These are phyloP conservation scores for Marasmius oreades DNA, from an alignment of 1,284 basidiomycete species.

Conservation along the genomic window DNA sequence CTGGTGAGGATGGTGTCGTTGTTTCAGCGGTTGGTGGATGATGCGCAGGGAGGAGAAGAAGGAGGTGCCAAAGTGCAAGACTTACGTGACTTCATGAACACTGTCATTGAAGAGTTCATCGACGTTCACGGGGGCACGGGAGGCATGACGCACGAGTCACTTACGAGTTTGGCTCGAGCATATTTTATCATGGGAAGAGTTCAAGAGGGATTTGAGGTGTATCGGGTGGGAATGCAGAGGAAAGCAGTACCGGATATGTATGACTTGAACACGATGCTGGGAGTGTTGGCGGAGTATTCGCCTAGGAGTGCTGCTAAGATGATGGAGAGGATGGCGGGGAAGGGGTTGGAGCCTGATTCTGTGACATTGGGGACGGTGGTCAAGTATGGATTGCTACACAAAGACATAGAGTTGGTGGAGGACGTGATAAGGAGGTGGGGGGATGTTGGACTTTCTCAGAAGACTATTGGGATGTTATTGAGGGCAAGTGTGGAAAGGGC, in stretches of 20 bases:
- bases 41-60: conserved; percentile 5
- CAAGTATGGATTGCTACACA: conserved; percentile 46
- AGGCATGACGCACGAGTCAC: conserved; percentile 42
- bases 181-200: conserved; percentile 55
- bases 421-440: conserved; percentile 38
- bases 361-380: conserved; percentile 59
- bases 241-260: conserved; percentile 53
- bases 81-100: conserved; percentile 38
- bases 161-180: conserved; percentile 61
- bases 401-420: conserved; percentile 41
- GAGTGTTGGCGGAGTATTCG: conserved; percentile 46
- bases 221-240: conserved; percentile 45
- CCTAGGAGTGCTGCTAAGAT: conserved; percentile 43
- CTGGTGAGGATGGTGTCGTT: conserved; percentile 58
- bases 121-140: conserved; percentile 41
- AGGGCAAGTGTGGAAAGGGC: conserved; percentile 32
- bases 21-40: conserved; percentile 32
- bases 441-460: conserved; percentile 37
- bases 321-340: conserved; percentile 44
- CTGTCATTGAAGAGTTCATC: conserved; percentile 43
- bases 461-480: conserved; percentile 48
- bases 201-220: conserved; percentile 41
- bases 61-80: conserved; percentile 26
- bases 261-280: conserved; percentile 62
- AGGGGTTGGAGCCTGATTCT: conserved; percentile 46